phyloP scores from a whole-genome alignment of 2,329 filamentous ascomycete genomes.

The Ciborinia camelliae region DNA sequence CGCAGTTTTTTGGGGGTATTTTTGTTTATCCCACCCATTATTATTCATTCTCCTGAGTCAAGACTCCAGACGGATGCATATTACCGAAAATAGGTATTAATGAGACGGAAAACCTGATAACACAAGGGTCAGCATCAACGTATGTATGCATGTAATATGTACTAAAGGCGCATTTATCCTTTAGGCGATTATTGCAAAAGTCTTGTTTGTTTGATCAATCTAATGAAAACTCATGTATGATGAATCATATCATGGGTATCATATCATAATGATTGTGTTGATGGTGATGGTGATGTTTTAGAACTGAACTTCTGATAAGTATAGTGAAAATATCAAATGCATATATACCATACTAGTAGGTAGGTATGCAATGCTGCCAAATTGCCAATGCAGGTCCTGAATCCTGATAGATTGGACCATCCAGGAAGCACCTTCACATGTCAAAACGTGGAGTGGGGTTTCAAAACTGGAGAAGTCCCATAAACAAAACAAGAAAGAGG shows the following conservation, averaged over 20 bases:
- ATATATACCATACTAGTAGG: no score
- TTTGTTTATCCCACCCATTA: neutral
- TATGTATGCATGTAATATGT: neutral
- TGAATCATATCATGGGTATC: no score
- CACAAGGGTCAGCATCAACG: neutral
- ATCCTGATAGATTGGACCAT: neutral
- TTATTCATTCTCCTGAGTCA: neutral
- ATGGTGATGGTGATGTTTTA: neutral
- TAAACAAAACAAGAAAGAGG: neutral
- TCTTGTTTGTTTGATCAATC: neutral
- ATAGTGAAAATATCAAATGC: neutral
- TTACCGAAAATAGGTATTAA: neutral
- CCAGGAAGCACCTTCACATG: slow-evolving; percentile 1
- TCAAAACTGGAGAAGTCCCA: neutral
- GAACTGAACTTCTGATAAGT: neutral
- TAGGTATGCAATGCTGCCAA: slow-evolving; percentile 11
- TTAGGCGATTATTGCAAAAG: neutral
- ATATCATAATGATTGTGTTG: neutral
- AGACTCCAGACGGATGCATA: neutral
- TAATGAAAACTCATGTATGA: slow-evolving; percentile 2
- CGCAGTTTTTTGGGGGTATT: neutral
- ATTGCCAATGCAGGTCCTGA: no score
- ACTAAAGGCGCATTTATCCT: neutral
- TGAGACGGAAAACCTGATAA: slow-evolving; percentile 4
- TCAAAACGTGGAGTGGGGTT: neutral